phyloP scores from a whole-genome alignment of 2,329 filamentous ascomycete genomes.

The Trichoderma sp. region DNA sequence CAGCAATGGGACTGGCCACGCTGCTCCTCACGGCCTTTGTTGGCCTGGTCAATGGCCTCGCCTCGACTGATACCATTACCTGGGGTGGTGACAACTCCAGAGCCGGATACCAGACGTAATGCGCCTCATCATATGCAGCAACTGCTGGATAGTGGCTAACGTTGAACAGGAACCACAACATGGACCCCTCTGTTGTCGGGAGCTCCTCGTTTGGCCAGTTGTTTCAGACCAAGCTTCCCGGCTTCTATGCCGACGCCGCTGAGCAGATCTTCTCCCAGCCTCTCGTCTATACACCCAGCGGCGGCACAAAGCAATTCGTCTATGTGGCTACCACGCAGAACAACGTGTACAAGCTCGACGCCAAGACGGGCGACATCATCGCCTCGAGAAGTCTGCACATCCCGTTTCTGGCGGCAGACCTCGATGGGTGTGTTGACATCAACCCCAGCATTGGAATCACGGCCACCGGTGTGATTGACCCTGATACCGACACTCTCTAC shows the following conservation, averaged over 20 bases:
- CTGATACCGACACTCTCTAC: slow-evolving; percentile 49
- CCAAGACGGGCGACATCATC: slow-evolving; percentile 56
- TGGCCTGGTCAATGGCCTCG: slow-evolving; percentile 43
- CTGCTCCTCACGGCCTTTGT: slow-evolving; percentile 41
- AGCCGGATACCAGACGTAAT: slow-evolving; percentile 56
- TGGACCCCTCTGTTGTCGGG: slow-evolving; percentile 61
- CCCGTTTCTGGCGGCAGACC: slow-evolving; percentile 53
- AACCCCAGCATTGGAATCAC: slow-evolving; percentile 51
- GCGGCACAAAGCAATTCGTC: slow-evolving; percentile 53
- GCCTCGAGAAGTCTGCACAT: slow-evolving; percentile 50
- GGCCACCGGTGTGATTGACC: slow-evolving; percentile 51
- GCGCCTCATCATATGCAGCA: not conserved
- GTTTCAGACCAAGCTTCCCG: slow-evolving; percentile 55
- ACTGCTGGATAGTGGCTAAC: not conserved
- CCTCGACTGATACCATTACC: slow-evolving; percentile 58
- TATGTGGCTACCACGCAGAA: slow-evolving; percentile 61
- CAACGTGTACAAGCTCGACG: slow-evolving; percentile 59
- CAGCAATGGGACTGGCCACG: slow-evolving; percentile 35
- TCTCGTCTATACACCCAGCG: slow-evolving; percentile 51
- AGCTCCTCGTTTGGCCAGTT: slow-evolving; percentile 58
- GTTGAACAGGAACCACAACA: slow-evolving; percentile 58
- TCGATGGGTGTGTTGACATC: slow-evolving; percentile 53
- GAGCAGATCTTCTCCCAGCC: slow-evolving; percentile 59
- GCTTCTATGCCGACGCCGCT: slow-evolving; percentile 50
- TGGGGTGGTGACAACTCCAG: slow-evolving; percentile 61